Evolutionary conservation across 1,284 basidiomycete species (phyloP).

Genomic region (Schizophyllum amplum): DNA sequence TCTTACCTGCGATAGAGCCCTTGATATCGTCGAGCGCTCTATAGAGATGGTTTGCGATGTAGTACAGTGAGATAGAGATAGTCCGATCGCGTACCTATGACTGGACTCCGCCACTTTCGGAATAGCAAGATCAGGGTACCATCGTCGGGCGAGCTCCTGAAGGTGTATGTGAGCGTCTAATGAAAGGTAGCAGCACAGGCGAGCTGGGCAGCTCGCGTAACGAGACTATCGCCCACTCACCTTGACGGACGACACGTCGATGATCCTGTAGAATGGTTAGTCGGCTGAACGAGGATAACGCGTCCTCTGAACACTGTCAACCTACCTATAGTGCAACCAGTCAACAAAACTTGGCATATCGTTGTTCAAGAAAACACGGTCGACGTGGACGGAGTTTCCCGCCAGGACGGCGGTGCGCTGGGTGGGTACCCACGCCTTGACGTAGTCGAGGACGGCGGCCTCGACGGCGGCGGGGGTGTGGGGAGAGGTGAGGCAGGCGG

Average conservation of each 20-base stretch:
- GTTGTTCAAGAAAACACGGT: slow-evolving; percentile 61
- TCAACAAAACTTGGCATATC: slow-evolving; percentile 72
- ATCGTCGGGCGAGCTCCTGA: slow-evolving; percentile 66
- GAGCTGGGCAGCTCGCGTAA: no score
- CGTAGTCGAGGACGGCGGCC: slow-evolving; percentile 53
- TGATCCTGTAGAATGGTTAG: slow-evolving; percentile 33
- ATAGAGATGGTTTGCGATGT: no score
- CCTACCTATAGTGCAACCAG: slow-evolving; percentile 77
- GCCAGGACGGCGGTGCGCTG: slow-evolving; percentile 60
- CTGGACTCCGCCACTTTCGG: slow-evolving; percentile 27
- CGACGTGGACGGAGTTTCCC: slow-evolving; percentile 76
- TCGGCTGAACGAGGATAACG: no score
- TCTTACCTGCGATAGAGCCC: slow-evolving; percentile 65
- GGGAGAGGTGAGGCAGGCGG: slow-evolving; percentile 58
- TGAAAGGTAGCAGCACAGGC: no score
- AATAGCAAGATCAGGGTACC: slow-evolving; percentile 44
- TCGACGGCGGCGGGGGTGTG: slow-evolving; percentile 48
- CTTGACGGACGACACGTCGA: slow-evolving; percentile 78
- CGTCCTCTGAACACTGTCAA: no score
- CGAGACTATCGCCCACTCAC: slow-evolving; percentile 30
- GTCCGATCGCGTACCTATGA: no score
- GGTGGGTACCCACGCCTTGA: slow-evolving; percentile 68
- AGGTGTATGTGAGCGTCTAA: no score
- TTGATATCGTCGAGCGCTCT: slow-evolving; percentile 73
- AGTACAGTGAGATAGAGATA: no score